These are phyloP conservation scores for Ceratocystis cubensis DNA, from an alignment of 2,329 filamentous ascomycete species.

Conservation along the genomic window DNA sequence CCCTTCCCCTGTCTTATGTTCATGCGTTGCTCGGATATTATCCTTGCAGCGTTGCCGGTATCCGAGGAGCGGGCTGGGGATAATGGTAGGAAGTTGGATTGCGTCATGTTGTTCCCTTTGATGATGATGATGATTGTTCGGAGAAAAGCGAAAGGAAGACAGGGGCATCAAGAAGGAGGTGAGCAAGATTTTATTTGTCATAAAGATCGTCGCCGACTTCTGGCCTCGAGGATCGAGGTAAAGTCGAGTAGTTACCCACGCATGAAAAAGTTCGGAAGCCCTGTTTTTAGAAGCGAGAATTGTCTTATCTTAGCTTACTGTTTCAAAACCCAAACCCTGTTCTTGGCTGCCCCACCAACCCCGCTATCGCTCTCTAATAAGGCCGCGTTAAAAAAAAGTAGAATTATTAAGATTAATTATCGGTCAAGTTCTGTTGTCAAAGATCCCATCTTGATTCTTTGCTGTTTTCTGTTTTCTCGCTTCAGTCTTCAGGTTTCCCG, in stretches of 20 bases:
- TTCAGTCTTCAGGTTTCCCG: too few relatives aligned
- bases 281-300: too few relatives aligned
- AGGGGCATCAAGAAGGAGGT: background rate
- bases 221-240: background rate
- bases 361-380: background rate
- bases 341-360: background rate
- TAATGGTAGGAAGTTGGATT: background rate
- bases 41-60: slow-evolving; percentile 18
- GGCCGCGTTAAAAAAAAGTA: background rate
- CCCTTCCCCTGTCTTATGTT: slow-evolving; percentile 6
- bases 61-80: slow-evolving; percentile 7
- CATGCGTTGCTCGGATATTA: slow-evolving; percentile 10
- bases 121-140: background rate
- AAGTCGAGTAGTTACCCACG: too few relatives aligned
- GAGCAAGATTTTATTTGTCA: background rate
- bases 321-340: background rate
- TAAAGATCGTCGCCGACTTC: background rate
- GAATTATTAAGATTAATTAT: background rate
- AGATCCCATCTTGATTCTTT: background rate
- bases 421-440: background rate
- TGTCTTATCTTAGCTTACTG: too few relatives aligned
- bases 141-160: background rate
- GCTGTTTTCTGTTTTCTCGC: slow-evolving; percentile 6
- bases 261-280: too few relatives aligned
- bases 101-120: slow-evolving; percentile 14